Evolutionary conservation across 345 rosid genomes (phyloP).

Genomic region (Durio zibethinus): DNA sequence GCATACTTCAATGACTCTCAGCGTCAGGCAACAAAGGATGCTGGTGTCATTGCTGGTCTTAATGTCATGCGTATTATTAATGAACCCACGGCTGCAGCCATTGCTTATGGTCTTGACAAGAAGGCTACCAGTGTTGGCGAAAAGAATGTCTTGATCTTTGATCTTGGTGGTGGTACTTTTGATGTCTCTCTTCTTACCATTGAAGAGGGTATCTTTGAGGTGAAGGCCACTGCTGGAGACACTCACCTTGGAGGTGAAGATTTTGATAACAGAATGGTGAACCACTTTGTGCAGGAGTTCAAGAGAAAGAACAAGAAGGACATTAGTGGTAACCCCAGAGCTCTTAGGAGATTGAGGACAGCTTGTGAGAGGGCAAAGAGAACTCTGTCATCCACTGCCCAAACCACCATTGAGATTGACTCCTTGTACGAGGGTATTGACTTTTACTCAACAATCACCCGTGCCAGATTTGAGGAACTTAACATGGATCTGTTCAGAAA

Average conservation of each 20-base stretch:
- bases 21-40: slow-evolving; percentile 81
- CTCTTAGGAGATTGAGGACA: slow-evolving; percentile 77
- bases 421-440: slow-evolving; percentile 71
- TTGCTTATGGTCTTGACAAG: slow-evolving; percentile 82
- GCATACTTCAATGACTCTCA: slow-evolving; percentile 81
- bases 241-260: slow-evolving; percentile 82
- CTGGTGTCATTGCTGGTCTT: slow-evolving; percentile 74
- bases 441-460: slow-evolving; percentile 62
- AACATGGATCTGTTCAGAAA: slow-evolving; percentile 73
- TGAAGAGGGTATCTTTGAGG: slow-evolving; percentile 78
- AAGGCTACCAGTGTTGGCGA: slow-evolving; percentile 72
- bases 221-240: slow-evolving; percentile 76
- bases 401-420: slow-evolving; percentile 70
- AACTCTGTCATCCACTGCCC: slow-evolving; percentile 65
- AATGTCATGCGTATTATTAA: slow-evolving; percentile 75
- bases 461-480: slow-evolving; percentile 69
- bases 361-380: slow-evolving; percentile 70
- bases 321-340: slow-evolving; percentile 65
- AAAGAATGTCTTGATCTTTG: slow-evolving; percentile 73
- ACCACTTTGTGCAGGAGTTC: slow-evolving; percentile 68
- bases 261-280: slow-evolving; percentile 77
- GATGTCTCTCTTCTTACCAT: slow-evolving; percentile 80
- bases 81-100: slow-evolving; percentile 79
- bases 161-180: slow-evolving; percentile 81
- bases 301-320: slow-evolving; percentile 75